A percentile compares a stretch with the other conserved stretches of the same genome.
Evolutionary conservation across 2,329 filamentous ascomycete genomes (phyloP).

Genomic region (Capronia epimyces): DNA sequence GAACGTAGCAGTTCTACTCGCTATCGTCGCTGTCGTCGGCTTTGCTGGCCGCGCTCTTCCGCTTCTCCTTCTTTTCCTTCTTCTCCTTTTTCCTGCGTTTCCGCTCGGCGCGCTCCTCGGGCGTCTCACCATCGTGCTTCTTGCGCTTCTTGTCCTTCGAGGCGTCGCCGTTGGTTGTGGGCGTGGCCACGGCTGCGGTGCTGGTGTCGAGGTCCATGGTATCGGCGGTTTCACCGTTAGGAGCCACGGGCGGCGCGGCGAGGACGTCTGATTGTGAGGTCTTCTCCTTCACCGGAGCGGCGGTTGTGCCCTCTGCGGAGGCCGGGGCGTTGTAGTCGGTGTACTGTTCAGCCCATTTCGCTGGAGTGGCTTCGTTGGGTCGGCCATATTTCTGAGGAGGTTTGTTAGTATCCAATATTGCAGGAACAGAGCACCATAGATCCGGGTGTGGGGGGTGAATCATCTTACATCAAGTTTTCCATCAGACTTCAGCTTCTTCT

Average conservation of each 20-base stretch:
- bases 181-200: slow-evolving; percentile 34
- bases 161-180: slow-evolving; percentile 36
- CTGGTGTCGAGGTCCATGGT: slow-evolving; percentile 41
- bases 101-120: slow-evolving; percentile 45
- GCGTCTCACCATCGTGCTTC: slow-evolving; percentile 54
- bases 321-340: slow-evolving; percentile 72
- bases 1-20: too few relatives aligned
- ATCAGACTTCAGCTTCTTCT: slow-evolving; percentile 99
- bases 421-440: background rate
- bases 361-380: slow-evolving; percentile 83
- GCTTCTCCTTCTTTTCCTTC: slow-evolving; percentile 47
- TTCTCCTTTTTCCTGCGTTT: slow-evolving; percentile 51
- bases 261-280: slow-evolving; percentile 37
- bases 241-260: slow-evolving; percentile 29
- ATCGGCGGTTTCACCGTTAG: slow-evolving; percentile 35
- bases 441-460: background rate
- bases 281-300: slow-evolving; percentile 39
- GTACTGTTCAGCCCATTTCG: slow-evolving; percentile 89
- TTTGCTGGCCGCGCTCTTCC: slow-evolving; percentile 21
- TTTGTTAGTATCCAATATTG: background rate
- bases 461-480: slow-evolving; percentile 80
- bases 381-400: slow-evolving; percentile 75
- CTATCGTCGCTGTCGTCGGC: slow-evolving; percentile 26
- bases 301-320: slow-evolving; percentile 40
- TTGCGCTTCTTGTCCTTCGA: slow-evolving; percentile 46